A percentile compares a stretch with the other conserved stretches of the same genome.
Evolutionary conservation across 805 yeast genomes (phyloP).

Genomic region (Isabelozyma heimii): DNA sequence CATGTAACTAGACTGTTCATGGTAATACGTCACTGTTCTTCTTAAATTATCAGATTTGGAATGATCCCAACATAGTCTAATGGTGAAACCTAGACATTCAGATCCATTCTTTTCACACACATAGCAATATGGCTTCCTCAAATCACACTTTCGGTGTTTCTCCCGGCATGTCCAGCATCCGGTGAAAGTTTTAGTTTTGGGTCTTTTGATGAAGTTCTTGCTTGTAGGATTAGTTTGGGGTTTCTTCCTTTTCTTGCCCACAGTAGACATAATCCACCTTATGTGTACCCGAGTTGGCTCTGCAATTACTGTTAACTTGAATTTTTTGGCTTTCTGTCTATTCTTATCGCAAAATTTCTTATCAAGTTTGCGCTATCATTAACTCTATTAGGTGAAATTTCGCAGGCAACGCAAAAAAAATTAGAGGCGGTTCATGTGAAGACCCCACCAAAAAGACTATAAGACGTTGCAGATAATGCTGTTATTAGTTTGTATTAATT

Average conservation of each 20-base stretch:
- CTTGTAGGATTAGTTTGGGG: neutral
- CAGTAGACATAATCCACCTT: neutral
- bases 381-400: neutral
- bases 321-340: neutral
- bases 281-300: too few relatives aligned
- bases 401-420: neutral
- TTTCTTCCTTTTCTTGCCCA: neutral
- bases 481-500: neutral
- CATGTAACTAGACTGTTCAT: neutral
- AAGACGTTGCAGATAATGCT: too few relatives aligned
- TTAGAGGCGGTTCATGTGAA: too few relatives aligned
- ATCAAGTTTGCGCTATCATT: neutral
- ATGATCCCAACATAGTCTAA: slow-evolving; percentile 1
- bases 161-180: slow-evolving; percentile 2
- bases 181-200: slow-evolving; percentile 1
- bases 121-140: slow-evolving; percentile 1
- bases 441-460: too few relatives aligned
- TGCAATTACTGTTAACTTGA: too few relatives aligned
- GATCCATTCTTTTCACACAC: neutral
- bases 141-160: slow-evolving; percentile 1
- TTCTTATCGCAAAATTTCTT: neutral
- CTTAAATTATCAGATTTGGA: slow-evolving; percentile 1
- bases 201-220: neutral
- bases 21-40: neutral
- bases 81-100: neutral